Evolutionary conservation across 169 alveolate species (phyloP).

Genomic region (Miamiensis avidus): DNA sequence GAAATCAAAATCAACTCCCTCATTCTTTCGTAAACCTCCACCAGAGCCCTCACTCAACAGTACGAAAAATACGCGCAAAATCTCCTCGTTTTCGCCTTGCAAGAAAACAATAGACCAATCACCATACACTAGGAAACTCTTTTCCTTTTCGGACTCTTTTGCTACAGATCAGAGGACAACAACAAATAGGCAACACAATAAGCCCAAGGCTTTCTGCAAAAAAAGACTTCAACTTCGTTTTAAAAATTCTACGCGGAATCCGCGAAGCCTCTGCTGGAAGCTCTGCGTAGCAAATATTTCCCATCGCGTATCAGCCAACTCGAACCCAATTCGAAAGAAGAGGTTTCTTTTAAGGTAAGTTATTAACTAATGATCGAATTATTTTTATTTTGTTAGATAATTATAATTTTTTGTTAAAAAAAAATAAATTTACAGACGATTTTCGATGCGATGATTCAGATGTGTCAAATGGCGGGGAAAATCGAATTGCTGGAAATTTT

Average conservation of each 20-base stretch:
- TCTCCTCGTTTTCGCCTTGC: neutral
- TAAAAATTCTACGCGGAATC: neutral
- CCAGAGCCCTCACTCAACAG: neutral
- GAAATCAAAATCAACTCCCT: conserved; percentile 7
- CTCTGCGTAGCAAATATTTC: conserved; percentile 56
- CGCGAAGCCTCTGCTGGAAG: neutral
- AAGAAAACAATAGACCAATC: neutral
- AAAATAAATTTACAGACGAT: conserved; percentile 9
- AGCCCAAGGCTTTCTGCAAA: neutral
- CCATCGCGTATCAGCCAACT: conserved; percentile 57
- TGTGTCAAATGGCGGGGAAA: conserved; percentile 49
- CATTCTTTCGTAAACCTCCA: neutral
- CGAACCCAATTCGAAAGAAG: conserved; percentile 53
- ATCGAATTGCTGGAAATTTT: conserved; percentile 60
- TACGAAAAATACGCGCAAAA: conserved; percentile 15
- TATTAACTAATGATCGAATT: neutral
- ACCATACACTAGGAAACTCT: conserved; percentile 20
- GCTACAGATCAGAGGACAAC: neutral
- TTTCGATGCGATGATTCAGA: conserved; percentile 47
- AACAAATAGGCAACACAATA: neutral
- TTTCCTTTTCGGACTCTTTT: conserved; percentile 14
- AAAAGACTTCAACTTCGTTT: no score
- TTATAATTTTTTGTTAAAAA: no score
- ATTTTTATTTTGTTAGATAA: neutral
- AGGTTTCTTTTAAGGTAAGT: conserved; percentile 50